phyloP scores from a whole-genome alignment of 345 rosid species.

The Ailanthus altissimus region DNA sequence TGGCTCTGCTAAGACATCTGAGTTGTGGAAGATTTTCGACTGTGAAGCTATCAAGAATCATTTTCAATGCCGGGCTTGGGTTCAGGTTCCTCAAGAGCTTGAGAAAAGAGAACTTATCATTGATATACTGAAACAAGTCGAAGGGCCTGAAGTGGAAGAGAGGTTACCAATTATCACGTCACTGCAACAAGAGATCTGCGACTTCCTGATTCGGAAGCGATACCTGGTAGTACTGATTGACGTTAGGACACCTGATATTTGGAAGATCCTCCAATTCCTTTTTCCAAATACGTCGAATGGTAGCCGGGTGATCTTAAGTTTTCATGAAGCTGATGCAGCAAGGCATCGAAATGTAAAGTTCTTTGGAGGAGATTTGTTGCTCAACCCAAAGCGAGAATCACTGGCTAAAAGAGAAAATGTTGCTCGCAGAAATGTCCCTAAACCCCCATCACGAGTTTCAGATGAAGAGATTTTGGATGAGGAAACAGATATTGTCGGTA shows the following conservation, averaged over 20 bases:
- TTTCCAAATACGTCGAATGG: constrained; percentile 10
- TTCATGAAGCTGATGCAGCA: neutral
- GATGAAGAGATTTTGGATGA: constrained; percentile 9
- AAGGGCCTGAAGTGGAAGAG: neutral
- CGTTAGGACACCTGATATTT: neutral
- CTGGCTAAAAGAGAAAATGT: neutral
- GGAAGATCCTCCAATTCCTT: neutral
- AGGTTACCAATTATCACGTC: too few species aligned
- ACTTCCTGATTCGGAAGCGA: neutral
- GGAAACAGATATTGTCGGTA: constrained; percentile 16
- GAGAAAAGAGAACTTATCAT: neutral
- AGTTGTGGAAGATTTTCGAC: neutral
- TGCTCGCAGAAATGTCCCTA: too few species aligned
- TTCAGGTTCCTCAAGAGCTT: neutral
- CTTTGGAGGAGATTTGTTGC: neutral
- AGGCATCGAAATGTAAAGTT: neutral
- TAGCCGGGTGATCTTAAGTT: constrained; percentile 13
- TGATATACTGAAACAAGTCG: neutral
- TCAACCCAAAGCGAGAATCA: neutral
- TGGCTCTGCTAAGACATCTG: constrained; percentile 28
- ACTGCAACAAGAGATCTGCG: neutral
- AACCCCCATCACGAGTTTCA: neutral
- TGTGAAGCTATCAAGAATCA: neutral
- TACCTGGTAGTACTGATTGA: neutral
- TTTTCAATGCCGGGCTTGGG: neutral